phyloP scores from a whole-genome alignment of 768 basidiomycete species.

The Leucosporidium yakuticum region DNA sequence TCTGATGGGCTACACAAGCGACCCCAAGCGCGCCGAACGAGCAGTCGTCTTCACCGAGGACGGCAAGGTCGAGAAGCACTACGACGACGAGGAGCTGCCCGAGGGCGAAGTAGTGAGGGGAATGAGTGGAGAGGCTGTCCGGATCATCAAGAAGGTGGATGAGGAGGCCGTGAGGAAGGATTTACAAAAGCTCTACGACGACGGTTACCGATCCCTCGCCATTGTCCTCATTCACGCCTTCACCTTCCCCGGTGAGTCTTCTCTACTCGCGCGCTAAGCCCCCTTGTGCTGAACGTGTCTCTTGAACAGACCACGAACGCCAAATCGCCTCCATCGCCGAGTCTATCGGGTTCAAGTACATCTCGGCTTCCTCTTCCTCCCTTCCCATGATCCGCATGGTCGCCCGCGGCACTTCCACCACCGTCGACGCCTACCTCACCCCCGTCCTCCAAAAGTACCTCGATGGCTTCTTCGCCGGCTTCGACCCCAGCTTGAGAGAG shows the following conservation, averaged over 20 bases:
- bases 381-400: slow-evolving; percentile 95
- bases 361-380: slow-evolving; percentile 81
- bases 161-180: slow-evolving; percentile 53
- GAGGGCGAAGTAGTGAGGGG: slow-evolving; percentile 73
- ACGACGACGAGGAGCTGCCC: slow-evolving; percentile 28
- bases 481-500: slow-evolving; percentile 61
- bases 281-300: slow-evolving; percentile 26
- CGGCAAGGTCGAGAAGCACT: slow-evolving; percentile 25
- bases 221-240: slow-evolving; percentile 88
- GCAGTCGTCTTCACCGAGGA: slow-evolving; percentile 66
- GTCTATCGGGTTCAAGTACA: slow-evolving; percentile 76
- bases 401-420: slow-evolving; percentile 82
- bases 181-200: slow-evolving; percentile 63
- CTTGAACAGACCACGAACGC: slow-evolving; percentile 73
- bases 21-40: slow-evolving; percentile 71
- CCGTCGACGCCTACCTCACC: slow-evolving; percentile 91
- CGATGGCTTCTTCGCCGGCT: slow-evolving; percentile 84
- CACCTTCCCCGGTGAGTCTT: slow-evolving; percentile 38
- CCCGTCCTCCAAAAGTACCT: slow-evolving; percentile 78
- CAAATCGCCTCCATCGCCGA: slow-evolving; percentile 66
- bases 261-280: no score
- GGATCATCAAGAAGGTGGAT: slow-evolving; percentile 44
- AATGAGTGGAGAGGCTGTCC: slow-evolving; percentile 53
- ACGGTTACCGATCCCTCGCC: slow-evolving; percentile 83
- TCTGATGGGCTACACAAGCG: slow-evolving; percentile 83